Percentiles rank a stretch among this genome's conserved stretches.
These are phyloP conservation scores for Chaetomium fimeti DNA, from an alignment of 495 filamentous ascomycete genomes.

Conservation along the genomic window DNA sequence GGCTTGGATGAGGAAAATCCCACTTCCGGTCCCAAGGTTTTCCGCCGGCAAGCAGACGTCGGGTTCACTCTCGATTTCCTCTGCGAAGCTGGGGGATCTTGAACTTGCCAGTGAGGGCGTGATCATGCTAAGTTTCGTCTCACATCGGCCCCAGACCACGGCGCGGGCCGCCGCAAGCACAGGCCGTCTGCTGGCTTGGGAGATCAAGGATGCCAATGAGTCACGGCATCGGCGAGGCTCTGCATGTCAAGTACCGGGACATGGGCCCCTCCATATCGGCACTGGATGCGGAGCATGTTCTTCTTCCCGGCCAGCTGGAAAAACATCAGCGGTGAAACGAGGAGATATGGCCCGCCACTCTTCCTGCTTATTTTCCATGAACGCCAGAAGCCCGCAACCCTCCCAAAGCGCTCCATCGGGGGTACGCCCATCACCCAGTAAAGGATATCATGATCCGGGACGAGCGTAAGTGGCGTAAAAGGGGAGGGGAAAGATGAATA, in stretches of 20 bases:
- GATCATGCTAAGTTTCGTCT: not conserved
- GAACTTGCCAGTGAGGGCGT: too few species aligned
- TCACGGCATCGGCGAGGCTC: not conserved
- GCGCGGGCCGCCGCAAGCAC: slow-evolving; percentile 2
- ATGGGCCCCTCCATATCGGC: slow-evolving; percentile 46
- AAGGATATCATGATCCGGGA: too few species aligned
- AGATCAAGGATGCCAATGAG: not conserved
- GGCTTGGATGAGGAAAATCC: not conserved
- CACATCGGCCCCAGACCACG: not conserved
- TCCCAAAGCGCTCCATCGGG: slow-evolving; percentile 49
- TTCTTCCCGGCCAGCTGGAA: too few species aligned
- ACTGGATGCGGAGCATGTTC: slow-evolving; percentile 38
- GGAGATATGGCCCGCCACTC: too few species aligned
- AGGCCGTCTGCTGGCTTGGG: not conserved
- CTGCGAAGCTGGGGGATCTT: too few species aligned
- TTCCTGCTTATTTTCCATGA: too few species aligned
- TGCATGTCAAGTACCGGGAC: too few species aligned
- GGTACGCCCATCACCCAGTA: slow-evolving; percentile 54
- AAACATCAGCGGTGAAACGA: too few species aligned
- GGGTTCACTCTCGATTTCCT: too few species aligned
- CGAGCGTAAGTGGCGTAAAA: not conserved
- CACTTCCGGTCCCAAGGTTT: not conserved
- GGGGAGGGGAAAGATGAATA: not conserved
- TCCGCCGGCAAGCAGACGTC: too few species aligned
- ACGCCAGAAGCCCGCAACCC: slow-evolving; percentile 48